Conservation (phyloP, 805 yeast genomes). For the Ogataea philodendri region DNA sequence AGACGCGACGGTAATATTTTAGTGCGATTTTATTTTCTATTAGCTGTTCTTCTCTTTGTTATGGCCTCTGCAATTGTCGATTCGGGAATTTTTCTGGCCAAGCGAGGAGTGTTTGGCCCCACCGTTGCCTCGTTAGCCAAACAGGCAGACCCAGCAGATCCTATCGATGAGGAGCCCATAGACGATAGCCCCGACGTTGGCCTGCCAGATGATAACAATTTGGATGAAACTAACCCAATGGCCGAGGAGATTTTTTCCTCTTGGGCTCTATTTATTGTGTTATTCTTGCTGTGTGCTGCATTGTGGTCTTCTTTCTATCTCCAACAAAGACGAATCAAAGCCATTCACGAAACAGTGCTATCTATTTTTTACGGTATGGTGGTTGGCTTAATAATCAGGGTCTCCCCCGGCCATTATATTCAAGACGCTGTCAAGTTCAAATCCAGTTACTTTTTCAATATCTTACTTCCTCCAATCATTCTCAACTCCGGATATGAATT, state of each 20-base stretch:
- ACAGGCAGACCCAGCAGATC: slow-evolving; percentile 25
- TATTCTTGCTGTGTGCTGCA: slow-evolving; percentile 79
- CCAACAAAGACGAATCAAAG: slow-evolving; percentile 87
- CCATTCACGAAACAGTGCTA: slow-evolving; percentile 95
- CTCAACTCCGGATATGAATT: slow-evolving; percentile 94
- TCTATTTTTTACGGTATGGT: slow-evolving; percentile 97
- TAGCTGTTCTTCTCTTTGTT: slow-evolving; percentile 10
- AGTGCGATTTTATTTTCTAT: slow-evolving; percentile 5
- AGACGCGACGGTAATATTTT: slow-evolving; percentile 1
- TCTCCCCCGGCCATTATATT: slow-evolving; percentile 94
- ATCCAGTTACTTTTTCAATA: slow-evolving; percentile 89
- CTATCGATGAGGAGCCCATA: slow-evolving; percentile 36
- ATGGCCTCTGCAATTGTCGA: slow-evolving; percentile 25
- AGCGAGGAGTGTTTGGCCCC: slow-evolving; percentile 26
- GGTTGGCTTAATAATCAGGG: slow-evolving; percentile 85
- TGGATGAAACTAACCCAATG: slow-evolving; percentile 73
- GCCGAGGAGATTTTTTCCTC: slow-evolving; percentile 94
- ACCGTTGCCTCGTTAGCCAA: slow-evolving; percentile 19
- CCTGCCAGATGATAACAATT: slow-evolving; percentile 48
- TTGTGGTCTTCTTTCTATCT: slow-evolving; percentile 93
- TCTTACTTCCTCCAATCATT: slow-evolving; percentile 92
- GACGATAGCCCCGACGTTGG: slow-evolving; percentile 41
- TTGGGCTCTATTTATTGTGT: slow-evolving; percentile 91
- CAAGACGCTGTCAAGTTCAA: slow-evolving; percentile 97
- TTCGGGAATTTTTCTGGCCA: slow-evolving; percentile 23